Evolutionary conservation across 768 basidiomycete genomes (phyloP).

Genomic region (Coprinopsis marcescibilis): DNA sequence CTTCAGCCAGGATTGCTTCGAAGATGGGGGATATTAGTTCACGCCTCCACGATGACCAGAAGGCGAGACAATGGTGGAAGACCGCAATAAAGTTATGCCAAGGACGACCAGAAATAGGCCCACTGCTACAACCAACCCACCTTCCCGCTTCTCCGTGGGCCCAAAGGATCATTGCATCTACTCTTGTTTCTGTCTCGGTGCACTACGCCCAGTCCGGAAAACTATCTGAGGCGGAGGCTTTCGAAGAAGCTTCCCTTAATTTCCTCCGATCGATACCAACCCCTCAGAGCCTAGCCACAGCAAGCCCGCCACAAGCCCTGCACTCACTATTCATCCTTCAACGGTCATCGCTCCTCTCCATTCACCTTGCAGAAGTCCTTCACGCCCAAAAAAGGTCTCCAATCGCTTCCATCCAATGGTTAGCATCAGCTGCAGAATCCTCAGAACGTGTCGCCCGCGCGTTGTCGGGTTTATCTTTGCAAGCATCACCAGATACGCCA

Average conservation of each 20-base stretch:
- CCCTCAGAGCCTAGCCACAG: constrained; percentile 35
- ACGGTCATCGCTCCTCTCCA: constrained; percentile 64
- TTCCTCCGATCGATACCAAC: constrained; percentile 50
- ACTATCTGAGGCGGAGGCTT: constrained; percentile 44
- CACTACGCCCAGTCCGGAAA: constrained; percentile 58
- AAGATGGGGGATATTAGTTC: constrained; percentile 65
- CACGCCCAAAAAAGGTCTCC: constrained; percentile 41
- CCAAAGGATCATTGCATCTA: constrained; percentile 56
- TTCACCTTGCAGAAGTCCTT: constrained; percentile 70
- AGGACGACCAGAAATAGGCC: constrained; percentile 20
- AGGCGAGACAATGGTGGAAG: constrained; percentile 66
- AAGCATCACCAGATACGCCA: constrained; percentile 12
- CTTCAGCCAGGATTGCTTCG: constrained; percentile 50
- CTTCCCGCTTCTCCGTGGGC: constrained; percentile 52
- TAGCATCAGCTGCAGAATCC: constrained; percentile 57
- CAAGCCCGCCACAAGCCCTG: constrained; percentile 53
- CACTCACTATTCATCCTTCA: constrained; percentile 66
- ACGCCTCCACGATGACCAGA: constrained; percentile 44
- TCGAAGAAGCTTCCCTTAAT: constrained; percentile 51
- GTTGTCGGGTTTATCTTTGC: constrained; percentile 39
- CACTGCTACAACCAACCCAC: constrained; percentile 27
- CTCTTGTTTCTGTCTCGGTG: constrained; percentile 67
- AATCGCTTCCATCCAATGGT: constrained; percentile 45
- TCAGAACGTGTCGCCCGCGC: constrained; percentile 58
- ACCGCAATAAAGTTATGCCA: constrained; percentile 45